These are phyloP conservation scores for Ichthyophthirius multifiliis DNA, from an alignment of 169 alveolate genomes.

Conservation along the genomic window DNA sequence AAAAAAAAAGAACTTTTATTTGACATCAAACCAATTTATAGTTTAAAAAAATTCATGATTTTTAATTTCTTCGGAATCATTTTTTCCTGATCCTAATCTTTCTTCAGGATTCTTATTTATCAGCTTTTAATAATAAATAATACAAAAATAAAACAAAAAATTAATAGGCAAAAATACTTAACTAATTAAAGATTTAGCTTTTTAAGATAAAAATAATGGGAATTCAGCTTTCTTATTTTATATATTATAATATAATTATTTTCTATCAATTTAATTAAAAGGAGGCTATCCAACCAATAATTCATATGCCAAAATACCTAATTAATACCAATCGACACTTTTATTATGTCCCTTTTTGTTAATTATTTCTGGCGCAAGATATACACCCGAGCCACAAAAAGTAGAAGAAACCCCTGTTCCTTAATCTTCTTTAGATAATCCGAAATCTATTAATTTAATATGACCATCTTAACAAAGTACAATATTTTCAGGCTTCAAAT, in stretches of 20 bases:
- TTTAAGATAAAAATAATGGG: conserved; percentile 33
- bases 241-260: conserved; percentile 38
- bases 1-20: background rate
- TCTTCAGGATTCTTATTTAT: conserved; percentile 48
- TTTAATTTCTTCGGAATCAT: conserved; percentile 68
- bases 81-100: conserved; percentile 64
- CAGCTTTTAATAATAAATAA: no score
- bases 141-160: no score
- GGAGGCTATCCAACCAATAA: conserved; percentile 77
- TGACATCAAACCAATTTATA: conserved; percentile 55
- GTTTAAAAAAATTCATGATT: conserved; percentile 67
- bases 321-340: conserved; percentile 80
- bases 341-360: conserved; percentile 76
- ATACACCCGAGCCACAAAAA: conserved; percentile 75
- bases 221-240: conserved; percentile 32
- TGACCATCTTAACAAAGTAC: conserved; percentile 80
- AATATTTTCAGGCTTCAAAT: conserved; percentile 81
- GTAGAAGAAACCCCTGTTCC: conserved; percentile 51
- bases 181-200: conserved; percentile 33
- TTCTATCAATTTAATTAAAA: conserved; percentile 46
- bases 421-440: conserved; percentile 79
- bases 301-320: conserved; percentile 75
- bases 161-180: no score
- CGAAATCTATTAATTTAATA: conserved; percentile 80
- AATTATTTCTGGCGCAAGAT: conserved; percentile 69